Evolutionary conservation across 805 yeast genomes (phyloP).

Genomic region (Lipomyces kockii): DNA sequence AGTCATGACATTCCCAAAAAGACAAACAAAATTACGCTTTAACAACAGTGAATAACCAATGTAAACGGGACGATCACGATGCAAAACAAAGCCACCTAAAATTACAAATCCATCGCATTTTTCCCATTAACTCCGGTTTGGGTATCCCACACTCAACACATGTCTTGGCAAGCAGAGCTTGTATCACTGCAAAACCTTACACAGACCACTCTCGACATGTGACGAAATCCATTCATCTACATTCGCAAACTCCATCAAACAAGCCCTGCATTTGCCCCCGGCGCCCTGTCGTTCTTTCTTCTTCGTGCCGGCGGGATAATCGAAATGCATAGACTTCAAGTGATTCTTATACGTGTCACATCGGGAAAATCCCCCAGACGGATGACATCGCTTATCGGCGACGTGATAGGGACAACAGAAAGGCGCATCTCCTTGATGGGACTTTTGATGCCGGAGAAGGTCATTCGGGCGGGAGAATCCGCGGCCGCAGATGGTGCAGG

Average conservation of each 20-base stretch:
- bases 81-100: too few species aligned
- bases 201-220: conserved; percentile 61
- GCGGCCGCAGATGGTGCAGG: conserved; percentile 75
- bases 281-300: conserved; percentile 73
- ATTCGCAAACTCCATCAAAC: conserved; percentile 65
- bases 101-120: too few species aligned
- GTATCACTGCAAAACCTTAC: not conserved
- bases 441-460: conserved; percentile 78
- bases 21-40: too few species aligned
- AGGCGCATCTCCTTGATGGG: conserved; percentile 80
- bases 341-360: conserved; percentile 94
- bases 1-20: too few species aligned
- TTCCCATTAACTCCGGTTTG: too few species aligned
- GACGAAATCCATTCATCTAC: conserved; percentile 79
- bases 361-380: conserved; percentile 81
- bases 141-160: too few species aligned
- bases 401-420: conserved; percentile 78
- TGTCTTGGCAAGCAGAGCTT: not conserved
- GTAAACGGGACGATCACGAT: too few species aligned
- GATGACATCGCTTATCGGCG: conserved; percentile 61
- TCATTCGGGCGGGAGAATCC: conserved; percentile 91
- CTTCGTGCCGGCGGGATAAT: conserved; percentile 83
- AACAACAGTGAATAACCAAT: too few species aligned
- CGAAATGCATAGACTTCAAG: conserved; percentile 85
- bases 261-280: conserved; percentile 76